A percentile compares a stretch with the other conserved stretches of the same genome.
Evolutionary conservation across 2,329 filamentous ascomycete genomes (phyloP).

Genomic region (Pestalotiopsis sp.): DNA sequence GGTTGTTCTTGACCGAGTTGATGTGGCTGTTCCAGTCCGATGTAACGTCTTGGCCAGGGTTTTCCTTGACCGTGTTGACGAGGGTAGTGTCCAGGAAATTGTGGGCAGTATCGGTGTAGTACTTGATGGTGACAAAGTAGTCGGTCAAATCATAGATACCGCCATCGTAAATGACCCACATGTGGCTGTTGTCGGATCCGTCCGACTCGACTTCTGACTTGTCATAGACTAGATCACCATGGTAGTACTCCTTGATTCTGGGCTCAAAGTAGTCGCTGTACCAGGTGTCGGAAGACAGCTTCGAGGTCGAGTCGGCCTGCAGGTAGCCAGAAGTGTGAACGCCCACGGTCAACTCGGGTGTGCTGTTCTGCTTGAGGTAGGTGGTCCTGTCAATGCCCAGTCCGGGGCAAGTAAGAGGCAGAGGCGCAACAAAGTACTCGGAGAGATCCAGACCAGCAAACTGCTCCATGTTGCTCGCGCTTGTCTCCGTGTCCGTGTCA

Average conservation of each 20-base stretch:
- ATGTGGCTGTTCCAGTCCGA: conserved; percentile 61
- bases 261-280: conserved; percentile 76
- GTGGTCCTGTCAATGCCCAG: conserved; percentile 65
- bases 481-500: conserved; percentile 66
- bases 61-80: conserved; percentile 68
- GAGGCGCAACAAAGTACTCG: conserved; percentile 81
- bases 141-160: conserved; percentile 88
- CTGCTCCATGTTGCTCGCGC: conserved; percentile 68
- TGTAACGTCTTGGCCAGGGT: conserved; percentile 81
- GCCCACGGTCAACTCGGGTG: conserved; percentile 56
- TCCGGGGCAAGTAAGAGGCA: conserved; percentile 73
- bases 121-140: conserved; percentile 78
- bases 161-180: conserved; percentile 79
- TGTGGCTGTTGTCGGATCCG: conserved; percentile 67
- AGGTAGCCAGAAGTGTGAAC: conserved; percentile 71
- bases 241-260: conserved; percentile 81
- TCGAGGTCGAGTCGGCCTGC: conserved; percentile 57
- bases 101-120: conserved; percentile 51
- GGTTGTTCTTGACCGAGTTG: conserved; percentile 49
- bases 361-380: conserved; percentile 66
- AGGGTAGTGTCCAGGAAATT: conserved; percentile 74
- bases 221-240: conserved; percentile 81
- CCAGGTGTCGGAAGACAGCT: conserved; percentile 70
- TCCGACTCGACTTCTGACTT: conserved; percentile 60
- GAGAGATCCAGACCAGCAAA: conserved; percentile 81